Evolutionary conservation across 202 grass and related monocot species (phyloP).

Genomic region (Bolboschoenoplectus hybrid): DNA sequence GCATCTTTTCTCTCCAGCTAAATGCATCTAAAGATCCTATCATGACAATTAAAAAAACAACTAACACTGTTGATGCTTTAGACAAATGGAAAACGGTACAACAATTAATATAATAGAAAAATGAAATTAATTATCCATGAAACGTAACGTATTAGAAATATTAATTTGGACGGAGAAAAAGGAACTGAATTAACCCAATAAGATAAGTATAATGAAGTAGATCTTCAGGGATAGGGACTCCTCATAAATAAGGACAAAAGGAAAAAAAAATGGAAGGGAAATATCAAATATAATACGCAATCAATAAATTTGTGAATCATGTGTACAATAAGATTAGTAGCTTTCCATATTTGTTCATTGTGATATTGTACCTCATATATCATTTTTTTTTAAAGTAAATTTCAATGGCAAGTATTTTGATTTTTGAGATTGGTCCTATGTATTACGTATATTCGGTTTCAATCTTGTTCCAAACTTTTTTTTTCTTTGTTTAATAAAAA

Average conservation of each 20-base stretch:
- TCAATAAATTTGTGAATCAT: neutral
- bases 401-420: neutral
- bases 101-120: neutral
- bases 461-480: neutral
- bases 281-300: neutral
- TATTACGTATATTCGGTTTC: neutral
- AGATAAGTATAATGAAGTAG: neutral
- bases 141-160: neutral
- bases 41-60: neutral
- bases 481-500: neutral
- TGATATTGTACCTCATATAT: neutral
- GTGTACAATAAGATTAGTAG: neutral
- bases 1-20: neutral
- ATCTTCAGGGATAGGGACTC: neutral
- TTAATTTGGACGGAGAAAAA: neutral
- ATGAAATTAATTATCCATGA: neutral
- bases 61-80: neutral
- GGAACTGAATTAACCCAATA: neutral
- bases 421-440: neutral
- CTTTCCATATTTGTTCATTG: neutral
- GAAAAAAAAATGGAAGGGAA: neutral
- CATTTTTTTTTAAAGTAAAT: neutral
- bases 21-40: neutral
- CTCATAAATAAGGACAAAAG: neutral
- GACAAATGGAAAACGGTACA: slow-evolving; percentile 2